Percentiles rank a stretch among this genome's conserved stretches.
Evolutionary conservation across 768 basidiomycete genomes (phyloP).

Genomic region (Suillus decipiens): DNA sequence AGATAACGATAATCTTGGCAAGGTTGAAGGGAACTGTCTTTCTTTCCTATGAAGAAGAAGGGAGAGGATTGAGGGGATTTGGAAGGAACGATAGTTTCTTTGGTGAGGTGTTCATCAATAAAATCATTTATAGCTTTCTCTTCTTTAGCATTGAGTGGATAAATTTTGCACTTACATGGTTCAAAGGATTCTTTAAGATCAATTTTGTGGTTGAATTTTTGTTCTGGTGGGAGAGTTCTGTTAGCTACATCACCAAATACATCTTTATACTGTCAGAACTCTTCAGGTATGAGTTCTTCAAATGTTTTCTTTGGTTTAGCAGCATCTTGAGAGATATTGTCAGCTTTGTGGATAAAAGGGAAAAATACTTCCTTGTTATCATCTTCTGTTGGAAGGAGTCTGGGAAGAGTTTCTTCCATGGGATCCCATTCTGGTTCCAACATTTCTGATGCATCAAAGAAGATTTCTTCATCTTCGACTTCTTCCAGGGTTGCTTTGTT

Average conservation of each 20-base stretch:
- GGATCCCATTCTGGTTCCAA: too few relatives aligned
- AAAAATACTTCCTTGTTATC: too few relatives aligned
- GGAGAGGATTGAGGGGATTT: constrained; percentile 24
- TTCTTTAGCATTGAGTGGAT: background rate
- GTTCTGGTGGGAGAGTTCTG: background rate
- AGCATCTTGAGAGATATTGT: too few relatives aligned
- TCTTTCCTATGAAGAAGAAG: constrained; percentile 13
- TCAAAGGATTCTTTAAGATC: background rate
- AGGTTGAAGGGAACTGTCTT: background rate
- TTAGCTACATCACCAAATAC: background rate
- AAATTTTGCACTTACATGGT: background rate
- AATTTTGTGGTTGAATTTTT: background rate
- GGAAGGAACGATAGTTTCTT: constrained; percentile 15
- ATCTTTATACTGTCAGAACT: background rate
- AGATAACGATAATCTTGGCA: background rate
- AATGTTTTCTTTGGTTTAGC: background rate
- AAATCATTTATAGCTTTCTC: constrained; percentile 6
- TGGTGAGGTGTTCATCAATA: constrained; percentile 11
- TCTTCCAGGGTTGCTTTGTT: too few relatives aligned
- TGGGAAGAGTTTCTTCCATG: too few relatives aligned
- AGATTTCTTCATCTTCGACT: too few relatives aligned
- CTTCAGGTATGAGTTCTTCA: background rate
- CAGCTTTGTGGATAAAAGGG: too few relatives aligned
- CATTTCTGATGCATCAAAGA: too few relatives aligned
- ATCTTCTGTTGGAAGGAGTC: too few relatives aligned